phyloP scores from a whole-genome alignment of 2,329 filamentous ascomycete species.

The Polytolypa hystricis region DNA sequence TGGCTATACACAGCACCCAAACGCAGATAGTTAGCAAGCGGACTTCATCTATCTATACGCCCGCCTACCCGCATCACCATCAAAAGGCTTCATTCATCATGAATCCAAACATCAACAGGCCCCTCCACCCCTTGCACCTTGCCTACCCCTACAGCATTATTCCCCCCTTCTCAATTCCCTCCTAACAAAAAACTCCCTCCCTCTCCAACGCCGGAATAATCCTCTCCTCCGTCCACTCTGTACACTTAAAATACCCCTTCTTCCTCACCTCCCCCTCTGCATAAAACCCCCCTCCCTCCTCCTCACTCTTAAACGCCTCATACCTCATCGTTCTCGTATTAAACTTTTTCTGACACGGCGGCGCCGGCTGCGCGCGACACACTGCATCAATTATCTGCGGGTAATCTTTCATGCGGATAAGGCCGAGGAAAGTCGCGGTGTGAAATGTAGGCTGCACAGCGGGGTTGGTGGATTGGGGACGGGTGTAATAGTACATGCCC shows the following conservation, averaged over 20 bases:
- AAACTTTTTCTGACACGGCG: slow-evolving; percentile 7
- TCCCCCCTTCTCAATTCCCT: too few relatives aligned
- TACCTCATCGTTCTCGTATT: slow-evolving; percentile 6
- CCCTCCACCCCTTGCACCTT: too few relatives aligned
- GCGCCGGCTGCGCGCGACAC: slow-evolving; percentile 4
- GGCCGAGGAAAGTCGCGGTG: slow-evolving; percentile 4
- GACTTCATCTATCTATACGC: too few relatives aligned
- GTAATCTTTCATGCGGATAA: slow-evolving; percentile 1
- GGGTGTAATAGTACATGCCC: slow-evolving; percentile 6
- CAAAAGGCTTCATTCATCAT: too few relatives aligned
- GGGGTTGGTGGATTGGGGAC: background rate
- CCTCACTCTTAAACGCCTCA: slow-evolving; percentile 2
- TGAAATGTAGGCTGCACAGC: slow-evolving; percentile 2
- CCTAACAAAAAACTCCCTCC: slow-evolving; percentile 5
- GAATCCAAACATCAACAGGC: too few relatives aligned
- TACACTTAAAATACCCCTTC: slow-evolving; percentile 8
- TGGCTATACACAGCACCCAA: background rate
- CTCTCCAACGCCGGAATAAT: slow-evolving; percentile 5
- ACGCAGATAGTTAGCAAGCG: too few relatives aligned
- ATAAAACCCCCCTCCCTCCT: slow-evolving; percentile 6
- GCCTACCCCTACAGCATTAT: too few relatives aligned
- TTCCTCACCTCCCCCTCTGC: slow-evolving; percentile 3
- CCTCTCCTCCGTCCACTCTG: slow-evolving; percentile 7
- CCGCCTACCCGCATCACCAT: too few relatives aligned
- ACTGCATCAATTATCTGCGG: slow-evolving; percentile 4